A percentile compares a stretch with the other conserved stretches of the same genome.
These are phyloP conservation scores for Venturia carpophila DNA, from an alignment of 2,329 filamentous ascomycete genomes.

Conservation along the genomic window DNA sequence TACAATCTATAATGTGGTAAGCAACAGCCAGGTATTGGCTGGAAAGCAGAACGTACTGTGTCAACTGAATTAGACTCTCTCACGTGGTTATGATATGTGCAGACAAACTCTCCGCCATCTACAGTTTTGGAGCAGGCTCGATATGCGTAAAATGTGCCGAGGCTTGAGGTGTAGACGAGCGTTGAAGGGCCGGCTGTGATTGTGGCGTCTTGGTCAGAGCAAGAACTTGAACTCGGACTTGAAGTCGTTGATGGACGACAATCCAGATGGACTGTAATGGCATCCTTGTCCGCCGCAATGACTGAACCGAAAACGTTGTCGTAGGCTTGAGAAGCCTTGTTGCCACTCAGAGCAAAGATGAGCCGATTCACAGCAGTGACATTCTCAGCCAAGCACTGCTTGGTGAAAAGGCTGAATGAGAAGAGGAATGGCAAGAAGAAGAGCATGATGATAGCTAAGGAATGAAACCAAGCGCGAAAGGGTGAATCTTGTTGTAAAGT, in stretches of 20 bases:
- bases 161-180: background rate
- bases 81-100: background rate
- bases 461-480: background rate
- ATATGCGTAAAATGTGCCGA: background rate
- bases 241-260: background rate
- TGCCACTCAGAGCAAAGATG: background rate
- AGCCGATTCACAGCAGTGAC: background rate
- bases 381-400: background rate
- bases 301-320: background rate
- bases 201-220: slow-evolving; percentile 1
- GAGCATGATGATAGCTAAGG: background rate
- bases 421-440: background rate
- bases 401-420: background rate
- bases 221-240: background rate
- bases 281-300: background rate
- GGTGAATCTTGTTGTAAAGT: background rate
- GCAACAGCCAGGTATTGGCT: background rate
- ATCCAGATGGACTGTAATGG: slow-evolving; percentile 4
- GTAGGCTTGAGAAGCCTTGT: background rate
- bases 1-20: background rate
- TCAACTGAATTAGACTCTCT: background rate
- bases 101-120: background rate
- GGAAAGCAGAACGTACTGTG: background rate
- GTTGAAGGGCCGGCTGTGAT: slow-evolving; percentile 6
- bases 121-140: slow-evolving; percentile 5